Evolutionary conservation across 768 basidiomycete species (phyloP), one percentile per base, ranked within the genome.

Genomic region (Lentinula sp.): DNA sequence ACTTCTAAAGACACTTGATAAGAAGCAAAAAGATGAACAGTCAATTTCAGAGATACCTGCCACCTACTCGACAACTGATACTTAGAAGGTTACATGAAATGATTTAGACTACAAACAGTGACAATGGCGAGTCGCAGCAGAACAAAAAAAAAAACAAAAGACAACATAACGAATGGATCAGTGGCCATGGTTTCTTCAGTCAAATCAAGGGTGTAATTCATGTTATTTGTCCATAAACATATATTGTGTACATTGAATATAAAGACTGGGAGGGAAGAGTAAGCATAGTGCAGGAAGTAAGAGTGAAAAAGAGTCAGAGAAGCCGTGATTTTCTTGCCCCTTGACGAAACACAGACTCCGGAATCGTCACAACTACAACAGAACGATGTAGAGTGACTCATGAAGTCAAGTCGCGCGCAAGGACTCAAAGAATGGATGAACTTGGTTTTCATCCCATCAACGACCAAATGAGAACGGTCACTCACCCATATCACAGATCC

Each of bases 391-490:
- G 73, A 74, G 76, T 71, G 77, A 73, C 72, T 68, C 64, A 57
- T 65, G 66, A 61, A 66, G 67, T 68, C 69, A 65, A 66, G 72
- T 67, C 69, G 68, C 63, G 69, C 64, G 70, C 70, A 73, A 76
- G 74, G 72, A 72, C 76, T 88, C 87, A 87, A 89, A 79, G 87
- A 89, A 89, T 88, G 87, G 87, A 89, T 88, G 81, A 89, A 88
- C 87, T 89, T 48, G 82, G 72, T 74, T 88, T 86, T 88, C 86
- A 77, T 88, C 86, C 72, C 75, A 60, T 42, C 13, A 46, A 8
- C 10, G 20, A 43, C 16, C 18, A 35, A 10, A 8, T 28, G 3
- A 2, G 28, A 58, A 7, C 23, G 15, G 32, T 12, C 18, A 49
- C 20, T n/a, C 28, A 33, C n/a, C 23, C 46, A 33, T 39, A 48